phyloP scores from a whole-genome alignment of 2,329 filamentous ascomycete species.

The Aspergillus eucalypticola region DNA sequence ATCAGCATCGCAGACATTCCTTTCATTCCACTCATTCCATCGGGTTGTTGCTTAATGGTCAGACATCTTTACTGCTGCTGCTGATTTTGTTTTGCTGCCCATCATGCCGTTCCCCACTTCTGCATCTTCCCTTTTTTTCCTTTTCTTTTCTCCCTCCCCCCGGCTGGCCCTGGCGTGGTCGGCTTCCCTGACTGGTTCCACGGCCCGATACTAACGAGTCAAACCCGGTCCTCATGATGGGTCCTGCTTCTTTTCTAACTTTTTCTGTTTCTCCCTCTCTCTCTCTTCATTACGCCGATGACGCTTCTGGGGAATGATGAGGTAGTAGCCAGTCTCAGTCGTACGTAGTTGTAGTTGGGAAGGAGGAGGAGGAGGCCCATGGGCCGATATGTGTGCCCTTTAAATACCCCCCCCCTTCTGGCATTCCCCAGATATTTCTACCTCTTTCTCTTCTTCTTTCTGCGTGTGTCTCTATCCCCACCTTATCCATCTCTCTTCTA shows the following conservation, averaged over 20 bases:
- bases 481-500: slow-evolving; percentile 3
- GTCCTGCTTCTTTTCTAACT: neutral
- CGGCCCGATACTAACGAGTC: slow-evolving; percentile 5
- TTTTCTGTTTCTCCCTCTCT: neutral
- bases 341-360: no score
- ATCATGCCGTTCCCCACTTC: slow-evolving; percentile 2
- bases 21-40: neutral
- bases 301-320: neutral
- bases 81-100: neutral
- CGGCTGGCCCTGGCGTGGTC: neutral
- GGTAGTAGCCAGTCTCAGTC: no score
- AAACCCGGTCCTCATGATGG: neutral
- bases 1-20: neutral
- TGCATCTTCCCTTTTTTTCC: neutral
- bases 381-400: no score
- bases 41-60: neutral
- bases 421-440: neutral
- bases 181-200: slow-evolving; percentile 5
- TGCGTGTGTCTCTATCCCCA: slow-evolving; percentile 1
- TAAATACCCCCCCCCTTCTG: no score
- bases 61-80: neutral
- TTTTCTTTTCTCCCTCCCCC: neutral
- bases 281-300: neutral
- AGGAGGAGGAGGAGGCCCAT: no score
- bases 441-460: neutral